Evolutionary conservation across 108 stramenopile species (phyloP), one percentile per base, ranked within the genome.

Genomic region (Discostella stelligeroides): DNA sequence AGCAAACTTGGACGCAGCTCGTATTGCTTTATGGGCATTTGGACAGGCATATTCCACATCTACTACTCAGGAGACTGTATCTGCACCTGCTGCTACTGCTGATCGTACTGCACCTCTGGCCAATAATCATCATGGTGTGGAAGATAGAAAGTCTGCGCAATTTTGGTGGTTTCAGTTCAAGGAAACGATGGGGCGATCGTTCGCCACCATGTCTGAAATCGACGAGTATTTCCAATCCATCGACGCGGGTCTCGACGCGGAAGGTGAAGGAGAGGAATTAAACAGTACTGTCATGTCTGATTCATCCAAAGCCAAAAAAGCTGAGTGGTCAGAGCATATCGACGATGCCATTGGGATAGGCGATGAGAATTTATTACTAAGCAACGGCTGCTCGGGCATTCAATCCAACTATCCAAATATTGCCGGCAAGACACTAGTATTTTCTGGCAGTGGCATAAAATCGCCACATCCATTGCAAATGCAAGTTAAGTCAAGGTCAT

Each of bases 1-100:
- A 62, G 34, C 50, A 38, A 49, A 59, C 14, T 45, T 79, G 21
- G 78, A 72, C 45, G 64, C 66, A 27, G 78, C 78, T 11, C 60
- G 63, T 8, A 38, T 72, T 17, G 68, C 60, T 41, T n/a, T 79
- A 7, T 79, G 78, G 78, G 78, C 78, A 15, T 68, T 79, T 37
- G 49, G 34, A n/a, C 29, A 63, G n/a, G 67, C 78, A 1, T 41
- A 28, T 37, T 53, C 64, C 10, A 25, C 40, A 29, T 25, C 24
- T 25, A 21, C 4, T 46, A 25, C 1, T 15, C 12, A 25, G 45
- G 45, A 60, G 0, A 28, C 25, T 15, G 10, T 13, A 1, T 23
- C 14, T 15, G 25, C 17, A 1, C 15, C 8, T 28, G 8, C 48
- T 23, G 8, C 48, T 23, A 29, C 53, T 25, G 18, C 17, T 18